phyloP scores from a whole-genome alignment of 371 early-diverging fungal species.

The Syncephalastrum racemosum region DNA sequence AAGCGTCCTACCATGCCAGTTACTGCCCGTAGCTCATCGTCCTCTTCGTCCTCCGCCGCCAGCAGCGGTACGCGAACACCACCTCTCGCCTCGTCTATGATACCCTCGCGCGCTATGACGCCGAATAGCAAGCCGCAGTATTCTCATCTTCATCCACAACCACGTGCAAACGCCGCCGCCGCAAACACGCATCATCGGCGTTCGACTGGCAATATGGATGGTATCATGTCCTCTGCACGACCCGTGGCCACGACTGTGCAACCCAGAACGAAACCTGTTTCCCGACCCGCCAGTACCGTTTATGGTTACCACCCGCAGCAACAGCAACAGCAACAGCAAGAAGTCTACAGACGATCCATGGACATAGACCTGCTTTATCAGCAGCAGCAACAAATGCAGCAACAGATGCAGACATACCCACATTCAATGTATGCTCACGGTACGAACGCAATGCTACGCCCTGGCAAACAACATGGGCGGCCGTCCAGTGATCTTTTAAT shows the following conservation, averaged over 20 bases:
- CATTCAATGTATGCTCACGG: conserved; percentile 8
- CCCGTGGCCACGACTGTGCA: conserved; percentile 1
- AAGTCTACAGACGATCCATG: conserved; percentile 8
- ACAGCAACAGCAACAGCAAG: too few species aligned
- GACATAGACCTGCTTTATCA: conserved; percentile 38
- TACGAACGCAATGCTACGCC: too few species aligned
- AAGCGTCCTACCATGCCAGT: neutral
- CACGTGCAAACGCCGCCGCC: too few species aligned
- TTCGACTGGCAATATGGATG: conserved; percentile 4
- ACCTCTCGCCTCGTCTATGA: neutral
- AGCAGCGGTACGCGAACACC: conserved; percentile 5
- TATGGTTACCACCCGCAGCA: too few species aligned
- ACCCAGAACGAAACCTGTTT: conserved; percentile 11
- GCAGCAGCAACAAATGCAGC: conserved; percentile 22
- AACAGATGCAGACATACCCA: conserved; percentile 28
- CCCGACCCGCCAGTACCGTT: conserved; percentile 20
- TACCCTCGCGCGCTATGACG: neutral
- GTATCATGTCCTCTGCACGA: neutral
- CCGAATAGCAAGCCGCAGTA: neutral
- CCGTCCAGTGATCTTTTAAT: conserved; percentile 33
- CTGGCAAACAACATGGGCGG: conserved; percentile 12
- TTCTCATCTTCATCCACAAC: neutral
- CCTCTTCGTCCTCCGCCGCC: neutral
- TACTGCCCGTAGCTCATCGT: too few species aligned
- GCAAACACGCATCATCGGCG: too few species aligned